Conservation (phyloP, 495 filamentous ascomycete genomes). For the Beverwykella pulmonaria region DNA sequence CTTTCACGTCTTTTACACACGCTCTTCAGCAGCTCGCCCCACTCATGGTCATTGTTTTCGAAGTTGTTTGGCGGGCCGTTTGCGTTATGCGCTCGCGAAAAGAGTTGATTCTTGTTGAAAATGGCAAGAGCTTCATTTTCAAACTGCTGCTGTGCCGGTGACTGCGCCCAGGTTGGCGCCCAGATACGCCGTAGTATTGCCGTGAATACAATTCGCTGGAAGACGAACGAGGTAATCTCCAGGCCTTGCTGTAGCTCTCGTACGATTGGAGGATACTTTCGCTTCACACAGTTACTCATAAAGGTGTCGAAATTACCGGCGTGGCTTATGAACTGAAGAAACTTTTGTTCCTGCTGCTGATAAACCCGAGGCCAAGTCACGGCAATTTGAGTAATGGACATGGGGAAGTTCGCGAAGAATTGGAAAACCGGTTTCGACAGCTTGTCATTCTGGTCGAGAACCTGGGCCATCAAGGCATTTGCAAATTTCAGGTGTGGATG, state of each 20-base stretch:
- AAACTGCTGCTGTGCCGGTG: background rate
- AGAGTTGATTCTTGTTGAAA: background rate
- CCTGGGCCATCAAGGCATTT: constrained; percentile 1
- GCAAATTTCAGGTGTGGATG: constrained; percentile 14
- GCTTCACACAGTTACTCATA: background rate
- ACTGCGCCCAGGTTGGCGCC: background rate
- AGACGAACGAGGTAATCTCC: constrained; percentile 18
- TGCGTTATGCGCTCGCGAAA: background rate
- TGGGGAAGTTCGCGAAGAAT: constrained; percentile 39
- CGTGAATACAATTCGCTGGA: constrained; percentile 35
- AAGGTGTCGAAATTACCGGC: constrained; percentile 4
- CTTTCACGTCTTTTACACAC: background rate
- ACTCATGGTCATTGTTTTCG: background rate
- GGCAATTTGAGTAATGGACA: constrained; percentile 11
- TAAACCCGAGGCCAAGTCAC: constrained; percentile 16
- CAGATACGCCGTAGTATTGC: constrained; percentile 29
- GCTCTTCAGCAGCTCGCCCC: background rate
- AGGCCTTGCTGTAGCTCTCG: constrained; percentile 30
- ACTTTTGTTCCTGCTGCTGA: constrained; percentile 3
- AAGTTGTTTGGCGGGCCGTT: background rate
- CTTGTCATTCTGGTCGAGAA: constrained; percentile 28
- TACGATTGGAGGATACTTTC: constrained; percentile 26
- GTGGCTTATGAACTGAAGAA: constrained; percentile 10
- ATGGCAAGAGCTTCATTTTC: background rate
- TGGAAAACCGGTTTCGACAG: constrained; percentile 16